Conservation (phyloP, 148 eudicot species). For the Diospyros lotus region DNA sequence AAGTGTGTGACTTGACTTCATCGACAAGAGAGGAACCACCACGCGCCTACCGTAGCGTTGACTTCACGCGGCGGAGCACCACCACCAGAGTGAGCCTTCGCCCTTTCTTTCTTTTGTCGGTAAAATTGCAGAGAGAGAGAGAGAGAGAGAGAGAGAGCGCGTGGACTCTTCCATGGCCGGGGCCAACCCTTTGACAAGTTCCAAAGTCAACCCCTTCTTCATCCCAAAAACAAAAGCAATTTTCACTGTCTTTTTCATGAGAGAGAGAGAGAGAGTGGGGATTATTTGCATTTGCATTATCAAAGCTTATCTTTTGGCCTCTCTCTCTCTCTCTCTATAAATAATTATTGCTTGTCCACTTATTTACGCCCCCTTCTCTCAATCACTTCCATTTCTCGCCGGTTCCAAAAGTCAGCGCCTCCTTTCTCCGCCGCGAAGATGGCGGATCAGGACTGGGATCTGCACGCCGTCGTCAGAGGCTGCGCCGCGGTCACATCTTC, state of each 20-base stretch:
- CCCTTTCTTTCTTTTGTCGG: slow-evolving; percentile 6
- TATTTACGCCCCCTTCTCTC: background rate
- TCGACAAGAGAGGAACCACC: background rate
- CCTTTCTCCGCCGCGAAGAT: slow-evolving; percentile 9
- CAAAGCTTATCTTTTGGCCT: background rate
- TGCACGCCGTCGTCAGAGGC: slow-evolving; percentile 73
- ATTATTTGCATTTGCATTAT: background rate
- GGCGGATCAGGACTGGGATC: slow-evolving; percentile 72
- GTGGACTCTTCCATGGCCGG: slow-evolving; percentile 21
- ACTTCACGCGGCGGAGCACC: no score
- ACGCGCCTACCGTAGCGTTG: background rate
- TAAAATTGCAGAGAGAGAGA: background rate
- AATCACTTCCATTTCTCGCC: background rate
- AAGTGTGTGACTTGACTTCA: background rate
- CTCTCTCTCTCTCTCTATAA: slow-evolving; percentile 4
- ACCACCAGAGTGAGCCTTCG: background rate
- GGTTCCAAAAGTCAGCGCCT: slow-evolving; percentile 2
- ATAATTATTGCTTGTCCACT: slow-evolving; percentile 4
- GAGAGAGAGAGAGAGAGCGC: slow-evolving; percentile 12
- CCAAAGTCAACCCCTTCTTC: slow-evolving; percentile 23
- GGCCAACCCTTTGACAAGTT: slow-evolving; percentile 24
- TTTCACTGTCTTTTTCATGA: slow-evolving; percentile 9
- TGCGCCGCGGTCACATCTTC: slow-evolving; percentile 45
- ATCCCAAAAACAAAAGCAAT: background rate
- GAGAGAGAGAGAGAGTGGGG: background rate